Evolutionary conservation across 495 filamentous ascomycete genomes (phyloP).

Genomic region (Penicillium fimorum): DNA sequence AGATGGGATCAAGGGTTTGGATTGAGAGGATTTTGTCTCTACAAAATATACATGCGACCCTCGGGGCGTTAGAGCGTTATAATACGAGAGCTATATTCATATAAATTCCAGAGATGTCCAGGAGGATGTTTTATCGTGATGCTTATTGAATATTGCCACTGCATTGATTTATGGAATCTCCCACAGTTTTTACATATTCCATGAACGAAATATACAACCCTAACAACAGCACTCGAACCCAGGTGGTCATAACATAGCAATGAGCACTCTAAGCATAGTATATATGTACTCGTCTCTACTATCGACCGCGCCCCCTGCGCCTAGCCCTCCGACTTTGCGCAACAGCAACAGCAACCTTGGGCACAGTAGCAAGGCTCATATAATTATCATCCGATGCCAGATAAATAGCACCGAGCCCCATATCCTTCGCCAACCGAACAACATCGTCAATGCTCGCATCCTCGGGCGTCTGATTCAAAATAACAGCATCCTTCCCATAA

Average conservation of each 20-base stretch:
- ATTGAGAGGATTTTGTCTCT: constrained; percentile 1
- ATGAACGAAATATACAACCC: background rate
- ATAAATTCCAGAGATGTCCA: background rate
- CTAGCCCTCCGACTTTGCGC: background rate
- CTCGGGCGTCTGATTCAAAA: constrained; percentile 20
- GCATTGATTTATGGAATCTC: background rate
- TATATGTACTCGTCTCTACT: background rate
- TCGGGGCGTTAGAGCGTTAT: background rate
- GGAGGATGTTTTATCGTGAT: background rate
- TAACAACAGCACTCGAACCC: background rate
- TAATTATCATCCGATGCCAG: constrained; percentile 21
- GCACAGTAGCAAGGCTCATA: constrained; percentile 10
- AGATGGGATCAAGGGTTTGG: constrained; percentile 67
- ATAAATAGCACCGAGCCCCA: constrained; percentile 28
- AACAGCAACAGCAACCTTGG: constrained; percentile 19
- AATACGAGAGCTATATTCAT: background rate
- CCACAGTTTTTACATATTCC: background rate
- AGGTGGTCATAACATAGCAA: background rate
- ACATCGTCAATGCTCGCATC: constrained; percentile 13
- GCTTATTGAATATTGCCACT: background rate
- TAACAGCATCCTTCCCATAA: constrained; percentile 19
- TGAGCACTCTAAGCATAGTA: too few species aligned
- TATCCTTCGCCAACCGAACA: constrained; percentile 12
- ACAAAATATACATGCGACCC: background rate
- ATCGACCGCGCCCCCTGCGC: background rate